Evolutionary conservation across 108 stramenopile genomes (phyloP).

Genomic region (Cafeteria roenbergensis): DNA sequence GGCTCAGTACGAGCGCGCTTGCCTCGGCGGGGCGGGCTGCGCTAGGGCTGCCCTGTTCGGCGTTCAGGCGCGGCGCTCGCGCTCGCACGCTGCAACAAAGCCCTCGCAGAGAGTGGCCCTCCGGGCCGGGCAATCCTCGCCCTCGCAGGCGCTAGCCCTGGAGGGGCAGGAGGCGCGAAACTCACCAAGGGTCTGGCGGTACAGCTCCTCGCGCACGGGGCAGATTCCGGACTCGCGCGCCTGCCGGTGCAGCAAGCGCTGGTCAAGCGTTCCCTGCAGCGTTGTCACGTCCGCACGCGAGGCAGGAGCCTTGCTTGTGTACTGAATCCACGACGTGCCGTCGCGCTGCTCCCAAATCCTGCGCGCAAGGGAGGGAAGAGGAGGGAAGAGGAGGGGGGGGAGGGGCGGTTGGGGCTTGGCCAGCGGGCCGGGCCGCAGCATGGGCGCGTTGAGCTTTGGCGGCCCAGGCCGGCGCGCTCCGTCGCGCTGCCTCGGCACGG

Average conservation of each 20-base stretch:
- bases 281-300: conserved; percentile 49
- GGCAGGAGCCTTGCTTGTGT: conserved; percentile 46
- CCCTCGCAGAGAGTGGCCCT: too few relatives aligned
- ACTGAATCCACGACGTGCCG: conserved; percentile 50
- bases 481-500: not conserved
- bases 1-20: too few relatives aligned
- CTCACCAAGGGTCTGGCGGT: conserved; percentile 38
- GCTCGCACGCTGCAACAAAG: too few relatives aligned
- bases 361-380: not conserved
- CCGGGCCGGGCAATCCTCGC: not conserved
- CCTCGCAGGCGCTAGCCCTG: not conserved
- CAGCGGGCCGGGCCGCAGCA: too few relatives aligned
- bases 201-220: conserved; percentile 52
- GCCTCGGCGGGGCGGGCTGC: not conserved
- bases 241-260: conserved; percentile 38
- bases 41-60: too few relatives aligned
- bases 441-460: too few relatives aligned
- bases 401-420: too few relatives aligned
- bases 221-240: conserved; percentile 52
- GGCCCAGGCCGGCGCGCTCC: too few relatives aligned
- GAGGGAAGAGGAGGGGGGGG: not conserved
- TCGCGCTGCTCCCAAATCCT: conserved; percentile 39
- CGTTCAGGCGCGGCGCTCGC: too few relatives aligned
- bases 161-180: not conserved
- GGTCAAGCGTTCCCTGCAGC: conserved; percentile 45